Base-by-base conservation (phyloP, 495 filamentous ascomycete genomes). In the Talaromyces wortmannii region DNA sequence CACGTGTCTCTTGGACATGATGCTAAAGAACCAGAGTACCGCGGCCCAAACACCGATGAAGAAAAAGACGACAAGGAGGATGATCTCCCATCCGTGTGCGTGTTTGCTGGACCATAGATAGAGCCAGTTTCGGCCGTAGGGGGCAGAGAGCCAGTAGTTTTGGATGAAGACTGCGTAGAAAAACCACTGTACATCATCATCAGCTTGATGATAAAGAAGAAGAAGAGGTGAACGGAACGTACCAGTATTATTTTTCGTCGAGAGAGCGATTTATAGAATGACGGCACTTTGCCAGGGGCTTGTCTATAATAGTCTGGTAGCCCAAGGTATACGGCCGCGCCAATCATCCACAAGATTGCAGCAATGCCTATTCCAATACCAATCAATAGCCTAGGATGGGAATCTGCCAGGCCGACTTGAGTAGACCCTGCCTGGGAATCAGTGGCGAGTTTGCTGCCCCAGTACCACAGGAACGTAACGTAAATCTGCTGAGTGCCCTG, bases 401-500 rank as follows among this genome's bases (percentile, higher is more conserved):
- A 7, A 67, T 71, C 6, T 50, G 55, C 55, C 15, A 56, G n/a
- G 45, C 55, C 44, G 6, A 45, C 18, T 13, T 48, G 12, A 6
- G 59, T 60, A 13, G 63, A 53, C 5, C 63, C 59, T 29, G 61
- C 61, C 46, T 61, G 56, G 52, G 50, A 52, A 53, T 62, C 36
- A 50, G 66, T 49, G 31, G 73, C 65, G 31, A 78, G 62, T 46
- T 68, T 63, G 36, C 68, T 70, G 16, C 83, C 84, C 84, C 84
- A 87, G 66, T 77, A 85, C 83, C 83, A 88, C 15, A 88, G 75
- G n/a, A 69, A 72, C 5, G 78, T 76, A 57, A 80, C 75, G 67
- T 85, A 87, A 45, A 86, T 68, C 56, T 86, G 83, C 54, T 83
- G 80, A 16, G 81, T 78, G 13, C 84, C 84, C 63, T 85, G 80